Base-by-base conservation (phyloP, 108 stramenopile species). In the Nannochloropsis salina region DNA sequence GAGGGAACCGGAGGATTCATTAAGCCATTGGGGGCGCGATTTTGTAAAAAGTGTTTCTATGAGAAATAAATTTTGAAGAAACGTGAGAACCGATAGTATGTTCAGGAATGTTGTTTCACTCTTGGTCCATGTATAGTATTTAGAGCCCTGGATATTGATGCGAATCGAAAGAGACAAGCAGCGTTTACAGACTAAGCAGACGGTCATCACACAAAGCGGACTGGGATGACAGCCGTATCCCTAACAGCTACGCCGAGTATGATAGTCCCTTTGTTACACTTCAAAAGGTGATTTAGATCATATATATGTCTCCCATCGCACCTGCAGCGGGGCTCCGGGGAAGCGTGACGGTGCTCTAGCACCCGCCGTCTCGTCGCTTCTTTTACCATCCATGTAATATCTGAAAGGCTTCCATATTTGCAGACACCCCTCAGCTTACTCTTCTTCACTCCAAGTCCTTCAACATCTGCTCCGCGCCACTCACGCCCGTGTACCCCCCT, bases 361-460 rank as follows among this genome's bases (percentile, higher is more conserved):
- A n/a, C 8, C n/a, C 61, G 61, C 61, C n/a, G 2, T 74, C 61
- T 74, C 61, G n/a, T 74, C 61, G 61, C 6, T 74, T 12, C 15
- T 51, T 12, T 51, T 51, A 51, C 47, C 15, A 0, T 51, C 1
- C 47, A 51, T 51, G 47, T 12, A 10, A 51, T 15, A 15, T 51
- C 10, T 15, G 0, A 15, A 74, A 74, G 20, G 6, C 20, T n/a
- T n/a, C 2, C 61, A 1, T n/a, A 74, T n/a, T 15, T n/a, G 1
- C 1, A 4, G 5, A 74, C n/a, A 6, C 61, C 4, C n/a, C 3
- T n/a, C 6, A n/a, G 2, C 61, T 74, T 6, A 15, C 61, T 8
- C 61, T 74, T n/a, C 61, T 2, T 74, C 61, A 74, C 61, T 74
- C 61, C 61, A 74, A 74, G 61, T 74, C 61, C 8, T 74, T 74